These are phyloP conservation scores for Backusella luteola DNA, from an alignment of 192 early-diverging fungal species.

Conservation along the genomic window DNA sequence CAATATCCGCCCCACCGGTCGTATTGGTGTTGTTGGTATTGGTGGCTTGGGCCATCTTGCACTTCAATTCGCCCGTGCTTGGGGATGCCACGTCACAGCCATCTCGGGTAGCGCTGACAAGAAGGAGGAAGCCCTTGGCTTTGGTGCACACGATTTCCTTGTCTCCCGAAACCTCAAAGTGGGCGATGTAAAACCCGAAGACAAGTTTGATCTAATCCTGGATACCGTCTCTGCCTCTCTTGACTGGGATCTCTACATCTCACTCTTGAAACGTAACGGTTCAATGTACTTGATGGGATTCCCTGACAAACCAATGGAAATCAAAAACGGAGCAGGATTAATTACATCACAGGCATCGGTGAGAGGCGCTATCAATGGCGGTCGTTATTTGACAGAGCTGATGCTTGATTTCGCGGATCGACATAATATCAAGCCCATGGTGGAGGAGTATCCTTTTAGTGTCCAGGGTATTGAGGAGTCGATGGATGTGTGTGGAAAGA, in stretches of 20 bases:
- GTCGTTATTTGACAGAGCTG: constrained; percentile 53
- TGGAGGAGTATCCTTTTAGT: constrained; percentile 63
- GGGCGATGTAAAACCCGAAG: background rate
- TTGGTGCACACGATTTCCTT: constrained; percentile 59
- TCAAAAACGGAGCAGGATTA: constrained; percentile 35
- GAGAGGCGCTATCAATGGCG: constrained; percentile 67
- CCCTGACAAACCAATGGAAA: constrained; percentile 19
- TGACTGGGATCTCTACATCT: constrained; percentile 37
- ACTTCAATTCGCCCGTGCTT: constrained; percentile 53
- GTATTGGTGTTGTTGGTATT: constrained; percentile 75
- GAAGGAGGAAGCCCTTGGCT: constrained; percentile 47
- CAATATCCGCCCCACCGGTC: constrained; percentile 58
- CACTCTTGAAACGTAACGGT: constrained; percentile 37
- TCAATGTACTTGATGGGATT: constrained; percentile 28
- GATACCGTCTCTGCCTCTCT: constrained; percentile 40
- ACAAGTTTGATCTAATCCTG: constrained; percentile 48
- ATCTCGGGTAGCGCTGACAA: constrained; percentile 50
- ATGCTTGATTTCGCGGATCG: constrained; percentile 70
- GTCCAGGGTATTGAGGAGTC: constrained; percentile 54
- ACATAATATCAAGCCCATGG: constrained; percentile 62
- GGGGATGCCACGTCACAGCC: constrained; percentile 49
- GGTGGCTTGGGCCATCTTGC: constrained; percentile 60
- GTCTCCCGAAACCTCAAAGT: constrained; percentile 33
- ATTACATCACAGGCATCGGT: constrained; percentile 41
- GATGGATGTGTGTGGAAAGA: constrained; percentile 49